Base-by-base conservation (phyloP, 257 asterid genomes). In the Striga asiatica region DNA sequence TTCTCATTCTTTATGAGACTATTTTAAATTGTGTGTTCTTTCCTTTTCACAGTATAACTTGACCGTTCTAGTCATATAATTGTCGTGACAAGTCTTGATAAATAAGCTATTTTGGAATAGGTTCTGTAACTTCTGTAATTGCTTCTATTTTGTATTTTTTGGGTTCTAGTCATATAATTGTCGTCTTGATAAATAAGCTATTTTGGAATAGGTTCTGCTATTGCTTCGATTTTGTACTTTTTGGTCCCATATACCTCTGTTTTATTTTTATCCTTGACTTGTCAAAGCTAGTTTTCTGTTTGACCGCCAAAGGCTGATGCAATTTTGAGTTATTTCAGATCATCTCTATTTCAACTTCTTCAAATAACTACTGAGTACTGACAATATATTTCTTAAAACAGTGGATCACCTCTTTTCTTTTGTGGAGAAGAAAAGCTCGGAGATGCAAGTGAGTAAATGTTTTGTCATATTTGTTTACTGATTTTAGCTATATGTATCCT, bases 341-440 rank as follows among this genome's bases (percentile, higher is more conserved):
- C 18, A n/a, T n/a, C 9, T 27, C 18, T 51, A 53, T 21, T 22
- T 62, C 20, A 23, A 48, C 18, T 54, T 49, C 42, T 39, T 28
- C 31, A 55, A 52, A n/a, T n/a, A n/a, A n/a, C n/a, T n/a, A n/a
- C n/a, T n/a, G n/a, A 56, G n/a, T 66, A 65, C 76, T 83, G 72
- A 86, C 56, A 3, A 48, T 29, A 47, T 62, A 17, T 47, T 43
- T 73, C 45, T 74, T 50, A 61, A 49, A 49, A 48, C 85, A 92
- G 99, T 85, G 89, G 95, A 50, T 79, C 27, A 18, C 73, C 14
- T 76, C 95, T 61, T 69, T 81, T 42, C 75, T 82, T 54, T 71
- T 76, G 62, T 92, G 99, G 97, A 88, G 85, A 78, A 79, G 74
- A 65, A 88, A 74, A 75, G 86, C 99, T 23, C 80, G 78, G 58